Conservation (phyloP, 2,329 filamentous ascomycete genomes). For the Monascus ruber region DNA sequence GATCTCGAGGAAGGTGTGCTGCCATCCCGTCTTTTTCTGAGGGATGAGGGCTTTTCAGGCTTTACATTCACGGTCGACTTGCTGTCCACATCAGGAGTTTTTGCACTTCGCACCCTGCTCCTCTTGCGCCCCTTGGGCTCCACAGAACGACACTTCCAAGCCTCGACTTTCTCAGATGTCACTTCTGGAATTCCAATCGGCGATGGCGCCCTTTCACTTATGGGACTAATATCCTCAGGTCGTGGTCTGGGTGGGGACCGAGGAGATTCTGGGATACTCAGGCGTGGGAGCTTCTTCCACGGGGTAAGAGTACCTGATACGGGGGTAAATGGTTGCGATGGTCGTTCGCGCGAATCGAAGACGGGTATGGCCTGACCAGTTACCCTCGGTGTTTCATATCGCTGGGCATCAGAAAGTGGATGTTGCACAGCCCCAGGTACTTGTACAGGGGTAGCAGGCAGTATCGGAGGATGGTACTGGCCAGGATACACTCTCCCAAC, state of each 20-base stretch:
- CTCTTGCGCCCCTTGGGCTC: conserved; percentile 11
- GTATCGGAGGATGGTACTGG: conserved; percentile 6
- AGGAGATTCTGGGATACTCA: conserved; percentile 24
- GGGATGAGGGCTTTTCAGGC: conserved; percentile 14
- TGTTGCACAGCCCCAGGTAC: conserved; percentile 10
- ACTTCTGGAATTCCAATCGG: conserved; percentile 19
- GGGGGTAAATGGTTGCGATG: conserved; percentile 23
- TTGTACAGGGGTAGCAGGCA: conserved; percentile 18
- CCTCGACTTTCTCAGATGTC: conserved; percentile 12
- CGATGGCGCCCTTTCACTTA: conserved; percentile 32
- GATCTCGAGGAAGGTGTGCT: conserved; percentile 27
- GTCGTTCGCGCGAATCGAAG: conserved; percentile 16
- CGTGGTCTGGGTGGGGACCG: conserved; percentile 29
- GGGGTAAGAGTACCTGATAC: conserved; percentile 32
- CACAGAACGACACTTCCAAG: conserved; percentile 7
- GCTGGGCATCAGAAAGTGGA: conserved; percentile 12
- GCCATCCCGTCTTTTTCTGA: conserved; percentile 18
- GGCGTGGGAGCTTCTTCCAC: conserved; percentile 30
- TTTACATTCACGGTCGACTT: conserved; percentile 12
- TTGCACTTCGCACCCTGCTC: conserved; percentile 10
- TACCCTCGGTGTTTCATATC: conserved; percentile 18
- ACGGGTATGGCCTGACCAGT: conserved; percentile 11
- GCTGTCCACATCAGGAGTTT: conserved; percentile 7
- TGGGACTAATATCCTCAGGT: conserved; percentile 35
- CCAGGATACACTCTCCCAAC: conserved; percentile 7